phyloP scores from a whole-genome alignment of 164 flowering plant species.

The Amborella trichopoda region DNA sequence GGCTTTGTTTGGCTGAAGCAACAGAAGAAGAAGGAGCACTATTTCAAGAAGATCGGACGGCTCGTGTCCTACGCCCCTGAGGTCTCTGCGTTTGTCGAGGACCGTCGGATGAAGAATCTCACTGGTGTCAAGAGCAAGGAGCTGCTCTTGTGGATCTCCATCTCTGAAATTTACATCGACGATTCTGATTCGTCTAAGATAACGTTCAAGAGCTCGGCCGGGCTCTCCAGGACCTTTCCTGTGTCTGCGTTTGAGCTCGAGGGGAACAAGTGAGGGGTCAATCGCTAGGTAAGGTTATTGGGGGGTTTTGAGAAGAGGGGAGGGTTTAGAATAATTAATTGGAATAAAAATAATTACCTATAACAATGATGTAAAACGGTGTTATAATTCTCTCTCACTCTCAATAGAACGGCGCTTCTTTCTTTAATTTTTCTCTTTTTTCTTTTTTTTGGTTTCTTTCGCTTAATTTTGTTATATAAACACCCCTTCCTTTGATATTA shows the following conservation, averaged over 20 bases:
- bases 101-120: slow-evolving; percentile 51
- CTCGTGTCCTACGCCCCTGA: slow-evolving; percentile 42
- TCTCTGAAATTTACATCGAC: slow-evolving; percentile 36
- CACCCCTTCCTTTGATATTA: too few relatives aligned
- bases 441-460: too few relatives aligned
- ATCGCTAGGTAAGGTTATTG: too few relatives aligned
- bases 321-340: too few relatives aligned
- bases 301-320: too few relatives aligned
- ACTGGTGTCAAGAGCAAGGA: slow-evolving; percentile 79
- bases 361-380: too few relatives aligned
- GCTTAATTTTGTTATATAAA: too few relatives aligned
- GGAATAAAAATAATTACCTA: too few relatives aligned
- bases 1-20: slow-evolving; percentile 85
- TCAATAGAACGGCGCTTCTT: too few relatives aligned
- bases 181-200: slow-evolving; percentile 42
- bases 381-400: too few relatives aligned
- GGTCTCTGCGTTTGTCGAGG: slow-evolving; percentile 56
- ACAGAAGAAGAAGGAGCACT: slow-evolving; percentile 50
- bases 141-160: slow-evolving; percentile 51
- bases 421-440: too few relatives aligned
- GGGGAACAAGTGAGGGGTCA: too few relatives aligned
- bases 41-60: slow-evolving; percentile 50
- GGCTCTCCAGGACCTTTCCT: slow-evolving; percentile 48
- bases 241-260: slow-evolving; percentile 41
- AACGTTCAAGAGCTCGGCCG: slow-evolving; percentile 44